Base-by-base conservation (phyloP, 768 basidiomycete genomes). In the Ephemerocybe angulata region DNA sequence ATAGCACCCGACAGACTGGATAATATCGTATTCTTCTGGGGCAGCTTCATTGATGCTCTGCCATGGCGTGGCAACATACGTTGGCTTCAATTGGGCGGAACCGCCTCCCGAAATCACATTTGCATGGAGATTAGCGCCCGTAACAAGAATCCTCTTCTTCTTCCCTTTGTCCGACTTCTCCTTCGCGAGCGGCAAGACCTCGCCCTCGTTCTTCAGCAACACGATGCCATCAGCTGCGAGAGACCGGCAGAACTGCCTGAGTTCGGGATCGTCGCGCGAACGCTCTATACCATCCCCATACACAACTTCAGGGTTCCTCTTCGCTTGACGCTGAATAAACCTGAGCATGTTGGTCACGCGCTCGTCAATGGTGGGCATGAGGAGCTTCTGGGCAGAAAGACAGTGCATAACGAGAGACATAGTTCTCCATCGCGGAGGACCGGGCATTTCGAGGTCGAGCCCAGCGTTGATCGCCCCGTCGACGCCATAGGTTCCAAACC, bases 361-460 rank as follows among this genome's bases (percentile, higher is more conserved):
- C 55, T 79, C 75, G 55, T 85, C 75, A 29, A 86, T 67, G 21
- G 77, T 79, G 1, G 65, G 50, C 13, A 64, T 58, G 11, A 73
- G 67, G 17, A 84, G 57, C 64, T 89, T 89, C 63, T 83, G 65
- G 30, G 65, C 60, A 13, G 71, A 71, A 2, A 74, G 62, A 48
- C 64, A 70, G 41, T 73, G 73, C 33, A 72, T 61, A 17, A 76
- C 68, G 29, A 78, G 71, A 3, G 64, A 52, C 15, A 64, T 71
- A 0, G 76, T 82, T 50, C 88, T 78, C 88, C 86, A 88, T 40
- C 86, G 82, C 55, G 84, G 81, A 19, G 79, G 78, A 2, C 88
- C 88, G 2, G 87, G 87, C 87, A 88, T 89, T 68, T 89, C 87
- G 29, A 91, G 78, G 63, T 90, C 86, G 25, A 90, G 72, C 4